These are phyloP conservation scores for Penicillium samsonianum DNA, from an alignment of 495 filamentous ascomycete genomes.

Conservation along the genomic window DNA sequence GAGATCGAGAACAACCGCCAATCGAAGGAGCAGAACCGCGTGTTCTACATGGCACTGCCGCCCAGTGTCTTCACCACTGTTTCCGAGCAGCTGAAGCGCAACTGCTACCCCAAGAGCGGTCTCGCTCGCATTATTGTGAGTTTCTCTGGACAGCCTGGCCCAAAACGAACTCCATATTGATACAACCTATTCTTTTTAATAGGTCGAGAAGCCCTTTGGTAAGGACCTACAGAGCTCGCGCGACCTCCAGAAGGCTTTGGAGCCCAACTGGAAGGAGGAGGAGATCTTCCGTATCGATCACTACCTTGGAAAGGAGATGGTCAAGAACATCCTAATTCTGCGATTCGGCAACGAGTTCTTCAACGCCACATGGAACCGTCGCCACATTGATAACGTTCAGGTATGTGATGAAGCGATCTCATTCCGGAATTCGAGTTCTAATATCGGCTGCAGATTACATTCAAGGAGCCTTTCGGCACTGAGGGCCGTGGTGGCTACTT, in stretches of 20 bases:
- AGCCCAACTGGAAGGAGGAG: constrained; percentile 98
- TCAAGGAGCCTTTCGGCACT: constrained; percentile 99
- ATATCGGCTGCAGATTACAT: constrained; percentile 67
- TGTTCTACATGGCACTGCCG: constrained; percentile 99
- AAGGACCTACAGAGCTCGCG: constrained; percentile 94
- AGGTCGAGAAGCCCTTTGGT: constrained; percentile 99
- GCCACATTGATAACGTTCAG: constrained; percentile 97
- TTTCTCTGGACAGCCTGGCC: constrained; percentile 4
- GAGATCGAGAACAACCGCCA: constrained; percentile 75
- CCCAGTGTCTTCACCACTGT: constrained; percentile 98
- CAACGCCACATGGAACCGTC: constrained; percentile 97
- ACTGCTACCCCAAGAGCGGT: constrained; percentile 88
- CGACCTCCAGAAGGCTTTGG: constrained; percentile 90
- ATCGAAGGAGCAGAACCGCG: constrained; percentile 74
- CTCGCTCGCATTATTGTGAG: constrained; percentile 90
- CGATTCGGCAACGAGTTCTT: constrained; percentile 99
- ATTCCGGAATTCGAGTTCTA: background rate
- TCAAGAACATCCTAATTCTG: constrained; percentile 99
- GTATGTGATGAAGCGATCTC: constrained; percentile 28
- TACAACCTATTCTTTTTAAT: constrained; percentile 4
- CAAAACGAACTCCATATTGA: constrained; percentile 1
- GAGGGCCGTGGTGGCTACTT: constrained; percentile 99
- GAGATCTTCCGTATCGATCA: constrained; percentile 99
- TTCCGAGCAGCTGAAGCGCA: constrained; percentile 93
- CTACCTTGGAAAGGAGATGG: constrained; percentile 99